These are phyloP conservation scores for Xylaria telfairii DNA, from an alignment of 495 filamentous ascomycete genomes.

Conservation along the genomic window DNA sequence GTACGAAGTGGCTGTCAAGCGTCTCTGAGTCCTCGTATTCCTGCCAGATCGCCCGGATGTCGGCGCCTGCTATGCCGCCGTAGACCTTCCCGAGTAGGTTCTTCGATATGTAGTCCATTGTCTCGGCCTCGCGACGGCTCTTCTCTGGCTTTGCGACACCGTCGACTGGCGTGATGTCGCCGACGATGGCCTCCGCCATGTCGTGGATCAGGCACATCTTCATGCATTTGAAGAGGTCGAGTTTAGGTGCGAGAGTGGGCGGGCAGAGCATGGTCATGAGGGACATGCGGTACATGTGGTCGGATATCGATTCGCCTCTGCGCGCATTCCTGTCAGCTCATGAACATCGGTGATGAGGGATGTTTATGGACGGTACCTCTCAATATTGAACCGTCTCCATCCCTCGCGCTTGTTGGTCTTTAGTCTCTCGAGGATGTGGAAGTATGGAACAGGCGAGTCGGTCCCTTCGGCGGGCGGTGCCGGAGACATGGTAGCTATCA, in stretches of 20 bases:
- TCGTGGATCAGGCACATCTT: slow-evolving; percentile 95
- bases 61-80: slow-evolving; percentile 66
- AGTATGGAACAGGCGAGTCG: slow-evolving; percentile 82
- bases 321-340: slow-evolving; percentile 11
- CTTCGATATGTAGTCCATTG: slow-evolving; percentile 86
- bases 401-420: slow-evolving; percentile 97
- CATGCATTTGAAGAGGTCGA: slow-evolving; percentile 84
- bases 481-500: slow-evolving; percentile 49
- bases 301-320: slow-evolving; percentile 82
- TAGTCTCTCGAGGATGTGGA: slow-evolving; percentile 88
- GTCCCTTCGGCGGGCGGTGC: slow-evolving; percentile 63
- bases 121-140: slow-evolving; percentile 78
- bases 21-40: slow-evolving; percentile 92
- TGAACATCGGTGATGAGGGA: background rate
- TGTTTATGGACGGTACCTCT: slow-evolving; percentile 48
- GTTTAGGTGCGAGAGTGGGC: slow-evolving; percentile 64
- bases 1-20: slow-evolving; percentile 83
- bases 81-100: slow-evolving; percentile 75
- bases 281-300: slow-evolving; percentile 99
- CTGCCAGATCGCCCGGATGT: slow-evolving; percentile 81
- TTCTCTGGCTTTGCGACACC: slow-evolving; percentile 76
- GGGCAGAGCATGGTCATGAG: slow-evolving; percentile 96
- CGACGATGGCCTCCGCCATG: slow-evolving; percentile 94
- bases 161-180: slow-evolving; percentile 94
- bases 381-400: slow-evolving; percentile 87